A percentile compares a stretch with the other conserved stretches of the same genome.
phyloP scores from a whole-genome alignment of 768 basidiomycete species.

The Sarcomyxa edulis region DNA sequence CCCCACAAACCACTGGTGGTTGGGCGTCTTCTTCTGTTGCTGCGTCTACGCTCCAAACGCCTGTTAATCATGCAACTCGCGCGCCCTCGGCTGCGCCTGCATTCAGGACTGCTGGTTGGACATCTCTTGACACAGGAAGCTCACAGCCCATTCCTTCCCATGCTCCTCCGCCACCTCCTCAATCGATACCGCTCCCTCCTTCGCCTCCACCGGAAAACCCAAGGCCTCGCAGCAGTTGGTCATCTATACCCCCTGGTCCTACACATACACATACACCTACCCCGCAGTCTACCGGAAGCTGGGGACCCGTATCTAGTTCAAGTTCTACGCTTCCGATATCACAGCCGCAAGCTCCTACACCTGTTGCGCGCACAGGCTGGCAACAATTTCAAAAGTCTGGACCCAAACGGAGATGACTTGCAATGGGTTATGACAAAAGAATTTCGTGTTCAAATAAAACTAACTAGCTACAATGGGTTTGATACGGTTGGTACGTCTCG shows the following conservation, averaged over 20 bases:
- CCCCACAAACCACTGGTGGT: constrained; percentile 12
- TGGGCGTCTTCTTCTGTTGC: constrained; percentile 8
- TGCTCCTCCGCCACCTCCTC: constrained; percentile 16
- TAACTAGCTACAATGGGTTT: constrained; percentile 50
- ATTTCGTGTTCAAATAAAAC: constrained; percentile 20
- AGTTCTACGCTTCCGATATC: not conserved
- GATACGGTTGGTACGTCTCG: constrained; percentile 14
- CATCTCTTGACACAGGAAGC: constrained; percentile 52
- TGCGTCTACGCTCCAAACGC: constrained; percentile 13
- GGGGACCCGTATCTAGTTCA: too few species aligned
- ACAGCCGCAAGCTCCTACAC: too few species aligned
- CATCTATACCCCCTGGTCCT: constrained; percentile 6
- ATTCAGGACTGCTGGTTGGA: constrained; percentile 64
- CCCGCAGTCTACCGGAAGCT: too few species aligned
- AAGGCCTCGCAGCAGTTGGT: constrained; percentile 12
- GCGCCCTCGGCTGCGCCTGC: constrained; percentile 28
- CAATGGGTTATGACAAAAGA: not conserved
- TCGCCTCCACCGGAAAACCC: constrained; percentile 17
- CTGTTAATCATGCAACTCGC: constrained; percentile 6
- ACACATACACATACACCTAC: too few species aligned
- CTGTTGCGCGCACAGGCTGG: constrained; percentile 44
- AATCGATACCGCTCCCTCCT: constrained; percentile 8
- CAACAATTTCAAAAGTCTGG: constrained; percentile 50
- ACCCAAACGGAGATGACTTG: constrained; percentile 20
- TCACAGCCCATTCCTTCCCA: constrained; percentile 19